A percentile compares a stretch with the other conserved stretches of the same genome.
Conservation (phyloP, 371 early-diverging fungal species). For the Rhizopus stolonifer region DNA sequence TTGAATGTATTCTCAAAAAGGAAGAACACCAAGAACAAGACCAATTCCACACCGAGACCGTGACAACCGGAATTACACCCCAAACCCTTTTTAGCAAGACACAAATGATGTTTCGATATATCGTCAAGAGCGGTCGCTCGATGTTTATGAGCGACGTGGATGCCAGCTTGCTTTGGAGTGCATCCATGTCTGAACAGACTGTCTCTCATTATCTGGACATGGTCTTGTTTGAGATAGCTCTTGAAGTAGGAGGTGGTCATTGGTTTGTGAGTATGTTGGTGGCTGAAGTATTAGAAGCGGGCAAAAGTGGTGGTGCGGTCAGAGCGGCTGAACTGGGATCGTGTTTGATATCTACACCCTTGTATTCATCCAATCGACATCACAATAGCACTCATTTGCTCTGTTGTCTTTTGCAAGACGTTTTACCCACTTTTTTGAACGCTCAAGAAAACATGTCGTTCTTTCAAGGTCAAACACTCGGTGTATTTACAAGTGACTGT, state of each 20-base stretch:
- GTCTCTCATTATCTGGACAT: conserved; percentile 49
- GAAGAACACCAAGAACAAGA: conserved; percentile 15
- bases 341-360: conserved; percentile 41
- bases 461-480: conserved; percentile 54
- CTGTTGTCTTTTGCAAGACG: conserved; percentile 37
- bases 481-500: conserved; percentile 51
- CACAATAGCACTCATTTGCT: conserved; percentile 32
- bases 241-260: conserved; percentile 46
- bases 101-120: conserved; percentile 42
- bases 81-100: conserved; percentile 39
- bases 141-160: conserved; percentile 55
- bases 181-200: conserved; percentile 18
- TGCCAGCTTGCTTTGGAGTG: conserved; percentile 39
- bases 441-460: conserved; percentile 35
- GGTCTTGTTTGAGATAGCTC: conserved; percentile 45
- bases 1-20: conserved; percentile 11
- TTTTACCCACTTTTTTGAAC: conserved; percentile 31
- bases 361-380: conserved; percentile 25
- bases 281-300: conserved; percentile 46
- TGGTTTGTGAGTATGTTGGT: conserved; percentile 52
- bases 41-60: conserved; percentile 24
- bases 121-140: conserved; percentile 50
- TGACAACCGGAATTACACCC: conserved; percentile 32
- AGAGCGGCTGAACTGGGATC: conserved; percentile 56
- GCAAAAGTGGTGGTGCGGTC: conserved; percentile 51